Conservation (phyloP, 192 early-diverging fungal genomes). For the Jimgerdemannia flammicorona region DNA sequence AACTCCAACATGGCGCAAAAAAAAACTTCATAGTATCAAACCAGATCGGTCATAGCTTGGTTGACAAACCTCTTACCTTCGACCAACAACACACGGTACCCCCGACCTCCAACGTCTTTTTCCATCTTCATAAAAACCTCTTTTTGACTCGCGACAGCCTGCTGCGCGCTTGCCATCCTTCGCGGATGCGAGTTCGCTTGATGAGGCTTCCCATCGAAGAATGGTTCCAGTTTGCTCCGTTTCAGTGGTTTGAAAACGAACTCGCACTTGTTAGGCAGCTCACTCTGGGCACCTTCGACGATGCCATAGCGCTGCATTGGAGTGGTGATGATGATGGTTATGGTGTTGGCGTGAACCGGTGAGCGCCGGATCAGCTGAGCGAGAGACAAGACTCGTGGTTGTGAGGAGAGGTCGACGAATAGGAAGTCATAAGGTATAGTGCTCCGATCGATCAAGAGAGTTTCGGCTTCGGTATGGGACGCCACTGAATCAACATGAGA, state of each 20-base stretch:
- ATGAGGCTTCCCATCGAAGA: slow-evolving; percentile 30
- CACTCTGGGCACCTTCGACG: slow-evolving; percentile 36
- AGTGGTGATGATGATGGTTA: slow-evolving; percentile 45
- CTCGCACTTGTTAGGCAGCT: slow-evolving; percentile 35
- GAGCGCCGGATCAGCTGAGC: slow-evolving; percentile 18
- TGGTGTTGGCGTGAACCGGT: slow-evolving; percentile 7
- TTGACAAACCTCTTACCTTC: slow-evolving; percentile 29
- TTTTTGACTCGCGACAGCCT: slow-evolving; percentile 41
- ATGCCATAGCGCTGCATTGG: slow-evolving; percentile 49
- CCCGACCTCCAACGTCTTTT: slow-evolving; percentile 43
- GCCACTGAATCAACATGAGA: neutral
- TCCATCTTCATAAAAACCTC: slow-evolving; percentile 48
- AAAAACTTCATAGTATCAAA: neutral
- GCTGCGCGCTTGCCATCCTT: slow-evolving; percentile 36
- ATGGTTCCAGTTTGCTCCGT: slow-evolving; percentile 43
- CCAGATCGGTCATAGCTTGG: neutral
- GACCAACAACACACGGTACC: slow-evolving; percentile 45
- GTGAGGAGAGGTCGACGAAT: slow-evolving; percentile 42
- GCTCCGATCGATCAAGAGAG: slow-evolving; percentile 20
- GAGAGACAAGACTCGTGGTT: slow-evolving; percentile 37
- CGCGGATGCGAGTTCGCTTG: neutral
- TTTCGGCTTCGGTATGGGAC: slow-evolving; percentile 31
- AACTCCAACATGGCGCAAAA: neutral
- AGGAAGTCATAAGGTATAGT: slow-evolving; percentile 33
- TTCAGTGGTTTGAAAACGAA: slow-evolving; percentile 58